Percentiles rank a stretch among this genome's conserved stretches.
Conservation (phyloP, 768 basidiomycete genomes). For the Amanita rimosa region DNA sequence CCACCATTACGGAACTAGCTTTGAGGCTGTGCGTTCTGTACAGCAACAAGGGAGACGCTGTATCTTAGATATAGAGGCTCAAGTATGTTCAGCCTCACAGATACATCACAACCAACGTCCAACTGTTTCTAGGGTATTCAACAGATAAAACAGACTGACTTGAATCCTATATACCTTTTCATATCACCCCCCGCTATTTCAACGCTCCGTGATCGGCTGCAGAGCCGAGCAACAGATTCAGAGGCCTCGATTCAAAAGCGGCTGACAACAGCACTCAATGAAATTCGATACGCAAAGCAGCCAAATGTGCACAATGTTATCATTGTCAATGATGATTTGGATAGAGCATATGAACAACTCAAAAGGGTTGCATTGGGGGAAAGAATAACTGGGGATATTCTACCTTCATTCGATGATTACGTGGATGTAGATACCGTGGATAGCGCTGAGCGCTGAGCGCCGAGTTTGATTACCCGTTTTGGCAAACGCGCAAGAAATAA, state of each 20-base stretch:
- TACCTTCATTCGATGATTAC: constrained; percentile 57
- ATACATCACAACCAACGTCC: background rate
- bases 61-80: constrained; percentile 92
- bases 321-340: constrained; percentile 85
- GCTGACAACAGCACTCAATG: constrained; percentile 64
- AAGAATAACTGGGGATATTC: constrained; percentile 39
- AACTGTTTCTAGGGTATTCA: constrained; percentile 63
- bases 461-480: background rate
- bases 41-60: constrained; percentile 65
- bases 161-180: constrained; percentile 86
- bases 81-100: constrained; percentile 38
- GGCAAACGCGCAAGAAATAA: background rate
- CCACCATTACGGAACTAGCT: constrained; percentile 90
- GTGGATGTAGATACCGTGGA: background rate
- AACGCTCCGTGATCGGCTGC: constrained; percentile 60
- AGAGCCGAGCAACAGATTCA: constrained; percentile 76
- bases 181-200: constrained; percentile 78
- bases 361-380: constrained; percentile 69
- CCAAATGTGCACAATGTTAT: constrained; percentile 68
- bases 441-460: no score
- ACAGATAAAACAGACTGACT: constrained; percentile 73
- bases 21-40: constrained; percentile 62
- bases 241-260: constrained; percentile 63
- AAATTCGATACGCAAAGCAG: constrained; percentile 78
- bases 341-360: constrained; percentile 72